phyloP scores from a whole-genome alignment of 345 rosid genomes.

The Durio zibethinus region DNA sequence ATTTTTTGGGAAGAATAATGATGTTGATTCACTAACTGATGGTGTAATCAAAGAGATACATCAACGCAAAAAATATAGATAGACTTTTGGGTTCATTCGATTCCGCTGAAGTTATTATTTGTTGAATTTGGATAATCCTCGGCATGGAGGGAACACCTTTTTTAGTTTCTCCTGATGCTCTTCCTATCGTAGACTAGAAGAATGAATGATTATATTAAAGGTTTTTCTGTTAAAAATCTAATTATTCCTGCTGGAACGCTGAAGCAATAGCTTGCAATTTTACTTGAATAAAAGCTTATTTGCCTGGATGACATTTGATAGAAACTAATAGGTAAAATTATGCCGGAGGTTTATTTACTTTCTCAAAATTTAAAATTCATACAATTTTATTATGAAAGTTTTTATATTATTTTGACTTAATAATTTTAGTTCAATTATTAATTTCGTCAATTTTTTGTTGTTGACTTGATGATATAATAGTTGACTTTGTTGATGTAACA shows the following conservation, averaged over 20 bases:
- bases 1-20: conserved; percentile 90
- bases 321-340: too few species aligned
- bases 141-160: background rate
- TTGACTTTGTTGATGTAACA: too few species aligned
- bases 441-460: too few species aligned
- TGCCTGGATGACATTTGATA: background rate
- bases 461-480: too few species aligned
- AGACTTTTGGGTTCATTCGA: background rate
- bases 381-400: too few species aligned
- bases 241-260: background rate
- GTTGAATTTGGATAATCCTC: background rate
- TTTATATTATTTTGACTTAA: too few species aligned
- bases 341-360: too few species aligned
- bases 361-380: too few species aligned
- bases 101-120: background rate
- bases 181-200: background rate
- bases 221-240: background rate
- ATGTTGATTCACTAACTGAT: conserved; percentile 63
- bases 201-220: background rate
- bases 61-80: conserved; percentile 42
- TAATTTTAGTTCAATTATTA: too few species aligned
- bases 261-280: background rate
- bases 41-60: conserved; percentile 74
- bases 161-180: background rate
- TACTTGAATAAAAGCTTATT: background rate